A percentile compares a stretch with the other conserved stretches of the same genome.
These are phyloP conservation scores for Fusarium sp. DNA, from an alignment of 2,329 filamentous ascomycete species.

Conservation along the genomic window DNA sequence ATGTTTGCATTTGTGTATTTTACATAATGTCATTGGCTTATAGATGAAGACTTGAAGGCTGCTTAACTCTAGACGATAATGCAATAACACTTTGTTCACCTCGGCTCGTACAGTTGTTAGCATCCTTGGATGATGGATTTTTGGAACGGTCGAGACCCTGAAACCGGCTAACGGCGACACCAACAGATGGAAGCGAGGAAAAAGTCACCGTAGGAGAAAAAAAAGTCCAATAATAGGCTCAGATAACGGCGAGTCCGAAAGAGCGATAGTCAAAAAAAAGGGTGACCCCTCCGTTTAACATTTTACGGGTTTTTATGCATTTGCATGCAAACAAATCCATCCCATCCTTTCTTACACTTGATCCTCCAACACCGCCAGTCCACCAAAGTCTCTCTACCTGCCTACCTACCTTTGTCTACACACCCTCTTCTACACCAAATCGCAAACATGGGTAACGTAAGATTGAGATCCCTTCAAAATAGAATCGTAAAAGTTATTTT, in stretches of 20 bases:
- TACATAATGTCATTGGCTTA: too few species aligned
- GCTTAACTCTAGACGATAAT: too few species aligned
- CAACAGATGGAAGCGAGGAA: neutral
- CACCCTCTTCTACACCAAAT: slow-evolving; percentile 20
- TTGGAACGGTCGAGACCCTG: slow-evolving; percentile 43
- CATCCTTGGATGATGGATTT: slow-evolving; percentile 3
- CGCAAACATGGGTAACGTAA: slow-evolving; percentile 57
- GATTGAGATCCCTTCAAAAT: slow-evolving; percentile 9
- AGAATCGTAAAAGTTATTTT: neutral
- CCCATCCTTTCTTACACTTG: slow-evolving; percentile 25
- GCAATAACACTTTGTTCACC: neutral
- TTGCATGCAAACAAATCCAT: slow-evolving; percentile 24
- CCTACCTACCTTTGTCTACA: slow-evolving; percentile 3
- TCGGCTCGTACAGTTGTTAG: neutral
- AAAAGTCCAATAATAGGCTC: slow-evolving; percentile 10
- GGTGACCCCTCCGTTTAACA: slow-evolving; percentile 38
- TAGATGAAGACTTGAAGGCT: too few species aligned
- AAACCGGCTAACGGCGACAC: slow-evolving; percentile 14
- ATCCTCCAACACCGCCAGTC: slow-evolving; percentile 36
- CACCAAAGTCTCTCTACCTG: slow-evolving; percentile 12
- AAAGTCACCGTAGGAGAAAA: slow-evolving; percentile 8
- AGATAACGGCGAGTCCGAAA: slow-evolving; percentile 40
- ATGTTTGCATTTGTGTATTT: too few species aligned
- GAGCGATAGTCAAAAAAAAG: slow-evolving; percentile 23
- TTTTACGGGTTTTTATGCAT: slow-evolving; percentile 25